Percentiles rank a stretch among this genome's conserved stretches.
These are phyloP conservation scores for Melaleuca alternifolia DNA, from an alignment of 345 rosid species.

Conservation along the genomic window DNA sequence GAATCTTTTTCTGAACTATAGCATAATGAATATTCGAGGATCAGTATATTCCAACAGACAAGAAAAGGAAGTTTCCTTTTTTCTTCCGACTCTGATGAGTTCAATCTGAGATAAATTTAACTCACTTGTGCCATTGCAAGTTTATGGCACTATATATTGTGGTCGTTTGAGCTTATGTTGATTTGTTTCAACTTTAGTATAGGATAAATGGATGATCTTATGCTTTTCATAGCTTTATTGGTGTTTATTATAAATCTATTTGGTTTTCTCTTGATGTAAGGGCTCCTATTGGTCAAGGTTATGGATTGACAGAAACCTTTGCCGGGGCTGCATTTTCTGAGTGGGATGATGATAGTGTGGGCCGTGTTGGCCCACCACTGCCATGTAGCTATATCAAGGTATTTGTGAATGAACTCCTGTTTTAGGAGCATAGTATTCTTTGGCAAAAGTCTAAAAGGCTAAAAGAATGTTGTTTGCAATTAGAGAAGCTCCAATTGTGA, in stretches of 20 bases:
- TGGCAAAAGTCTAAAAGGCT: background rate
- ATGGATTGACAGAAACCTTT: constrained; percentile 92
- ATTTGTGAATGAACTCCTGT: background rate
- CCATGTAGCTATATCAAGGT: constrained; percentile 81
- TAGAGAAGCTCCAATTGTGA: background rate
- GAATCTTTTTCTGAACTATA: background rate
- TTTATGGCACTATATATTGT: background rate
- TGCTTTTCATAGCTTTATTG: background rate
- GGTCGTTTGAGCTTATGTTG: background rate
- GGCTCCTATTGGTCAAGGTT: constrained; percentile 81
- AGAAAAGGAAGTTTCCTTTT: background rate
- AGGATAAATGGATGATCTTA: background rate
- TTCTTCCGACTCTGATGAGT: background rate
- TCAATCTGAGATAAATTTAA: background rate
- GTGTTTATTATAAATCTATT: background rate
- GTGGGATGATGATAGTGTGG: constrained; percentile 60
- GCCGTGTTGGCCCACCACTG: constrained; percentile 90
- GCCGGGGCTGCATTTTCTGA: constrained; percentile 89
- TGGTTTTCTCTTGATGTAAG: constrained; percentile 16
- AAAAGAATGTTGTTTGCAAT: background rate
- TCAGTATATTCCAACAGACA: background rate
- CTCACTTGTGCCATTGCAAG: background rate
- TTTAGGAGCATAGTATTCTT: background rate
- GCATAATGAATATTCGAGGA: background rate
- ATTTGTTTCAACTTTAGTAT: background rate